Evolutionary conservation across 257 asterid genomes (phyloP).

Genomic region (Paulownia fortunei): DNA sequence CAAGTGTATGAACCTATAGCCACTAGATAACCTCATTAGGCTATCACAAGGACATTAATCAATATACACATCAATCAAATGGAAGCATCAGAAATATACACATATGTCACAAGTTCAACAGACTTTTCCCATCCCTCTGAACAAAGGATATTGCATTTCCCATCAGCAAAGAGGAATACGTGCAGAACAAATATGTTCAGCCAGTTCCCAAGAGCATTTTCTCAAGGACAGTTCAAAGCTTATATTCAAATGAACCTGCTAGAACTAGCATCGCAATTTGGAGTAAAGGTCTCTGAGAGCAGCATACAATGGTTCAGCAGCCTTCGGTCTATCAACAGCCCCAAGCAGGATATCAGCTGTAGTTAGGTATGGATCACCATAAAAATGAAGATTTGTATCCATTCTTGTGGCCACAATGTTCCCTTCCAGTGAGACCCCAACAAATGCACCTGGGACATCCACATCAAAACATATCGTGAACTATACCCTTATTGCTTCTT

Average conservation of each 20-base stretch:
- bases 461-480: conserved; percentile 13
- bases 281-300: conserved; percentile 75
- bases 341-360: conserved; percentile 92
- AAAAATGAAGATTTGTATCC: conserved; percentile 91
- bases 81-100: conserved; percentile 23
- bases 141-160: not conserved
- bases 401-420: conserved; percentile 84
- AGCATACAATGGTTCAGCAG: conserved; percentile 86
- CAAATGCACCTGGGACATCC: conserved; percentile 79
- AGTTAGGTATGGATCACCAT: conserved; percentile 97
- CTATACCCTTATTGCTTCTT: not conserved
- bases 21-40: not conserved
- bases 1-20: not conserved
- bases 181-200: not conserved
- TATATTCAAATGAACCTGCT: not conserved
- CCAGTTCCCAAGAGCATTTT: not conserved
- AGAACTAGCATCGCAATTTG: conserved; percentile 52
- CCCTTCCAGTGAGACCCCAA: conserved; percentile 95
- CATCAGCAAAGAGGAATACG: not conserved
- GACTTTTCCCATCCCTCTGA: not conserved
- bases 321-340: conserved; percentile 86
- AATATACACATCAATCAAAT: conserved; percentile 23
- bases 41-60: not conserved
- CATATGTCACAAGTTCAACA: not conserved
- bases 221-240: not conserved